Evolutionary conservation across 2,329 filamentous ascomycete genomes (phyloP).

Genomic region (Paecilomyces sp.): DNA sequence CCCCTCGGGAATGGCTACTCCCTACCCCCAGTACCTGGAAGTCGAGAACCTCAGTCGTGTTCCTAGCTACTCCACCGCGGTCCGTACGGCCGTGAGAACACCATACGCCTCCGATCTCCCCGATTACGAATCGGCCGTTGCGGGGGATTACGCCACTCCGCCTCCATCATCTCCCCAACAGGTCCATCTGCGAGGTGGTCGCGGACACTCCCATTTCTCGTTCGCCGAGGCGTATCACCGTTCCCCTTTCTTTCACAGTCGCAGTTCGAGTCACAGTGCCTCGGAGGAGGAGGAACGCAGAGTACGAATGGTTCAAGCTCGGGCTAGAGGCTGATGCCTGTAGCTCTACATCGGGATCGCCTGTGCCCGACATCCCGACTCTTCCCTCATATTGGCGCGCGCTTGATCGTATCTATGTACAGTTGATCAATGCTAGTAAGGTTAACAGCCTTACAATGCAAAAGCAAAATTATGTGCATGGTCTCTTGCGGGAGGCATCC

Average conservation of each 20-base stretch:
- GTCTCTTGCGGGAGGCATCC: neutral
- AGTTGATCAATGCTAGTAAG: neutral
- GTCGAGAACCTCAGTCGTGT: conserved; percentile 63
- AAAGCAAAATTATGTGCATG: neutral
- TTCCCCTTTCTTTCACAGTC: conserved; percentile 16
- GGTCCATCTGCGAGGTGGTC: conserved; percentile 30
- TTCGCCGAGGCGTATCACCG: conserved; percentile 19
- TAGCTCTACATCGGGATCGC: neutral
- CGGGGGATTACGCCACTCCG: conserved; percentile 17
- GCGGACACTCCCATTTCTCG: conserved; percentile 25
- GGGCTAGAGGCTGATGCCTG: conserved; percentile 22
- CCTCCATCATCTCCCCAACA: conserved; percentile 30
- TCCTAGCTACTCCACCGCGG: conserved; percentile 69
- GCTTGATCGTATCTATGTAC: neutral
- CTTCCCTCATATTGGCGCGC: neutral
- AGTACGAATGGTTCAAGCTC: conserved; percentile 32
- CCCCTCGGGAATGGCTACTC: conserved; percentile 37
- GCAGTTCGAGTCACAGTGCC: conserved; percentile 13
- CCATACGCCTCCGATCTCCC: conserved; percentile 50
- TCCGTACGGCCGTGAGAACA: conserved; percentile 56
- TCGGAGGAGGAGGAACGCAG: conserved; percentile 33
- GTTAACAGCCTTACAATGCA: neutral
- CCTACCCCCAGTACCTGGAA: conserved; percentile 44
- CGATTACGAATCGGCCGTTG: conserved; percentile 56
- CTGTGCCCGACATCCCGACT: neutral